Conservation (phyloP, 2,329 filamentous ascomycete genomes). For the Cladosporium sp. region DNA sequence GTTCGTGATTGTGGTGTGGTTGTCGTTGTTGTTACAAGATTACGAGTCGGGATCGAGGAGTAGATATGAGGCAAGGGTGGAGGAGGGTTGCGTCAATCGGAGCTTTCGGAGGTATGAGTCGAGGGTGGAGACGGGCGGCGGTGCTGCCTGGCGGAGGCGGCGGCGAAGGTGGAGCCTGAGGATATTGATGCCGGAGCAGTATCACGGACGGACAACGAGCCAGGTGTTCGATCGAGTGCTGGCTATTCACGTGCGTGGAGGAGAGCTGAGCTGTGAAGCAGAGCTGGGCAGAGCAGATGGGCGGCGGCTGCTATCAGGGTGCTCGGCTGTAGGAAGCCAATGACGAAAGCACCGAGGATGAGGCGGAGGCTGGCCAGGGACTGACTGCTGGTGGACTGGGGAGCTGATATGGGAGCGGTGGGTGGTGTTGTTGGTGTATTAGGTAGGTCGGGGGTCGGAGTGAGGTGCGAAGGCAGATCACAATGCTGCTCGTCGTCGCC, state of each 20-base stretch:
- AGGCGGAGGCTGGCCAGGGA: constrained; percentile 10
- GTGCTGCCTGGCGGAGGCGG: constrained; percentile 18
- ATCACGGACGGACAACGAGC: constrained; percentile 7
- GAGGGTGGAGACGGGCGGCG: constrained; percentile 19
- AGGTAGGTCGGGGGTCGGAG: constrained; percentile 6
- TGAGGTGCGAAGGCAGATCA: constrained; percentile 8
- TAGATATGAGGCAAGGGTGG: constrained; percentile 10
- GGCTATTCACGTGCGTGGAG: not conserved
- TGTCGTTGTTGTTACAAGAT: constrained; percentile 19
- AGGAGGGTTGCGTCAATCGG: constrained; percentile 9
- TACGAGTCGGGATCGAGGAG: constrained; percentile 7
- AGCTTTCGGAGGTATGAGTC: constrained; percentile 13
- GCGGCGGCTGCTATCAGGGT: constrained; percentile 11
- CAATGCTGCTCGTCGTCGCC: constrained; percentile 19
- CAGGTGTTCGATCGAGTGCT: constrained; percentile 4
- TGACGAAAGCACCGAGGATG: constrained; percentile 7
- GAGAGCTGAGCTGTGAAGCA: constrained; percentile 6
- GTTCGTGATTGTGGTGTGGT: constrained; percentile 9
- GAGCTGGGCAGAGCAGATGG: constrained; percentile 2
- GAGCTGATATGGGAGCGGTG: not conserved
- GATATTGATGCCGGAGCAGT: constrained; percentile 8
- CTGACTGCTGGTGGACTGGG: not conserved
- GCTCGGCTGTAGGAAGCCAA: constrained; percentile 3
- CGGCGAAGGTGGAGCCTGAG: constrained; percentile 11
- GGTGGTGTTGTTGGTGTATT: constrained; percentile 7